Base-by-base conservation (phyloP, 169 alveolate genomes). In the Cryptosporidium andersoni region DNA sequence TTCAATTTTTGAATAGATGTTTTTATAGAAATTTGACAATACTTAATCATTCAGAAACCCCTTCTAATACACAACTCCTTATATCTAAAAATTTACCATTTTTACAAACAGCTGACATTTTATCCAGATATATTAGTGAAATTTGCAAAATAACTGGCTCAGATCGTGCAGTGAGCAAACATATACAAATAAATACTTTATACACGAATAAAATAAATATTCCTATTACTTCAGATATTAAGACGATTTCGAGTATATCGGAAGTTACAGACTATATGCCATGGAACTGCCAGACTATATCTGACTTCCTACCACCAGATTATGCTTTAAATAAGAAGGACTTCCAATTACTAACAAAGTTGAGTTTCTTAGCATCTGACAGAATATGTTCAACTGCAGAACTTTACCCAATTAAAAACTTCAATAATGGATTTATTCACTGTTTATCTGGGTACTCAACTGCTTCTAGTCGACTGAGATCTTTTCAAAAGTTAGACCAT, bases 331-430 rank as follows among this genome's bases (percentile, higher is more conserved):
- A 74, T 9, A 56, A 16, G 37, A 56, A 47, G 2, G 85, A 74
- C n/a, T 74, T 74, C 45, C 74, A 74, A 52, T 68, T 58, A 9
- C 60, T 74, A 25, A 34, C 55, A 74, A 47, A 64, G 68, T 47
- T 9, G 55, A 39, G 51, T 74, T 8, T 66, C 68, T 4, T 74
- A 52, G 3, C 37, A 40, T 16, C 51, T 58, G 8, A n/a, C 48
- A 39, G 9, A 55, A 8, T 74, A 74, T 42, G 85, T 74, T 53
- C 25, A 25, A 25, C 25, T 25, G 25, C 25, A 25, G 25, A 25
- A 25, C 25, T 25, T 25, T 25, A 25, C 25, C 25, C 25, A 25
- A 25, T 25, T 25, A 25, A 25, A 25, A 25, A 25, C 25, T 25
- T 25, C 25, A 25, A 14, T 74, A 25, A 43, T 48, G 11, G 16